Evolutionary conservation across 805 yeast species (phyloP).

Genomic region (Saccharomycopsis fodiens): DNA sequence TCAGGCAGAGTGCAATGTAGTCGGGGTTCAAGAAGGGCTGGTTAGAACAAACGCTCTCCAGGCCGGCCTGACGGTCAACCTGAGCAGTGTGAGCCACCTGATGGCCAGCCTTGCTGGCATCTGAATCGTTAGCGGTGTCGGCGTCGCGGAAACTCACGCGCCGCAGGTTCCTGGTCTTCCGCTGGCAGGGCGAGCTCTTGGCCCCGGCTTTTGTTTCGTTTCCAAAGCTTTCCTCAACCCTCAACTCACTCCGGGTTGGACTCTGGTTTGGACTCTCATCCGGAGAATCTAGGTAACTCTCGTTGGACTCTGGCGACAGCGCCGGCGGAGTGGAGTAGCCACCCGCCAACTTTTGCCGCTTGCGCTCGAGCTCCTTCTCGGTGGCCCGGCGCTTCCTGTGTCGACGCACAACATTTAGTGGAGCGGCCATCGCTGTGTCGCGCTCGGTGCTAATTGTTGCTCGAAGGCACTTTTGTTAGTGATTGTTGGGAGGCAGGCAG

Average conservation of each 20-base stretch:
- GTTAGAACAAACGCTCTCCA: too few species aligned
- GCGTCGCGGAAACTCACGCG: not conserved
- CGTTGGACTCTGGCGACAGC: not conserved
- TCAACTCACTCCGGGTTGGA: too few species aligned
- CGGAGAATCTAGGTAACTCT: not conserved
- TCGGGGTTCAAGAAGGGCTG: slow-evolving; percentile 12
- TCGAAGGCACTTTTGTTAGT: not conserved
- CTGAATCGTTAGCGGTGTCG: not conserved
- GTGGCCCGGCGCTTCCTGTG: not conserved
- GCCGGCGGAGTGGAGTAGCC: not conserved
- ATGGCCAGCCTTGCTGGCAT: not conserved
- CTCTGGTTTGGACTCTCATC: too few species aligned
- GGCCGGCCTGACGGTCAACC: too few species aligned
- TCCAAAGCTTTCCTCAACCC: not conserved
- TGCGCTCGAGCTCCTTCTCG: not conserved
- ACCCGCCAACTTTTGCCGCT: not conserved
- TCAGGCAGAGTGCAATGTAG: slow-evolving; percentile 17
- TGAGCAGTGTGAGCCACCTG: too few species aligned
- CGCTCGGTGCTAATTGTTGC: too few species aligned
- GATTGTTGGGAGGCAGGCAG: too few species aligned
- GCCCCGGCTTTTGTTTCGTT: not conserved
- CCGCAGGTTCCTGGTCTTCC: not conserved
- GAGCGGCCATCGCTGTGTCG: not conserved
- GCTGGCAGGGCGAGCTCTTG: not conserved
- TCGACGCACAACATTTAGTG: not conserved